Evolutionary conservation across 169 alveolate species (phyloP), one percentile per base, ranked within the genome.

Genomic region (Theileria equi): DNA sequence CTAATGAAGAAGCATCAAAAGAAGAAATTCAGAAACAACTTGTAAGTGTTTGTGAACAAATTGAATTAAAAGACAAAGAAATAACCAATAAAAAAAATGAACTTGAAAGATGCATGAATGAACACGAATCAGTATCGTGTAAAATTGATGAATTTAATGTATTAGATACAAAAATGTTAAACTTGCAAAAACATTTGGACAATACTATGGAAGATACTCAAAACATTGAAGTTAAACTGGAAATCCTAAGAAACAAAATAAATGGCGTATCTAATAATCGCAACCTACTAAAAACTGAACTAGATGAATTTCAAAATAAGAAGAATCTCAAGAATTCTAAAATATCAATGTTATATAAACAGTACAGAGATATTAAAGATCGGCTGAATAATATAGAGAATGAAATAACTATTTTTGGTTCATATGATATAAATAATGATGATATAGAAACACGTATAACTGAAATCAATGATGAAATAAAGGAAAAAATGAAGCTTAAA

Each of bases 401-500:
- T n/a, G 31, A 5, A 35, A 49, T 49, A 3, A 40, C 26, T 4
- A 3, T 7, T n/a, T 40, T 49, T n/a, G 59, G 26, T 28, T 13
- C 8, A 47, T 7, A 11, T 47, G 29, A 6, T 31, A 17, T 47
- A 47, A 8, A n/a, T 17, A 8, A 49, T 3, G 31, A n/a, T 49
- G 5, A n/a, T n/a, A n/a, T n/a, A n/a, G n/a, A n/a, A n/a, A n/a
- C n/a, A n/a, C n/a, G n/a, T n/a, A n/a, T n/a, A n/a, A n/a, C n/a
- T n/a, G n/a, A 13, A 28, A 28, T 28, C 43, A 49, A 49, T 17
- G 59, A 13, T 19, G 44, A 29, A 35, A 3, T 49, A 7, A 49
- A 11, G 25, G 53, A 19, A 8, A 40, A 17, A 23, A 45, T 71
- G 57, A 62, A 60, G 23, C 71, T 81, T 36, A 80, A 85, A 62